A percentile compares a stretch with the other conserved stretches of the same genome.
Conservation (phyloP, 2,329 filamentous ascomycete genomes). For the Hymenoscyphus infarciens region DNA sequence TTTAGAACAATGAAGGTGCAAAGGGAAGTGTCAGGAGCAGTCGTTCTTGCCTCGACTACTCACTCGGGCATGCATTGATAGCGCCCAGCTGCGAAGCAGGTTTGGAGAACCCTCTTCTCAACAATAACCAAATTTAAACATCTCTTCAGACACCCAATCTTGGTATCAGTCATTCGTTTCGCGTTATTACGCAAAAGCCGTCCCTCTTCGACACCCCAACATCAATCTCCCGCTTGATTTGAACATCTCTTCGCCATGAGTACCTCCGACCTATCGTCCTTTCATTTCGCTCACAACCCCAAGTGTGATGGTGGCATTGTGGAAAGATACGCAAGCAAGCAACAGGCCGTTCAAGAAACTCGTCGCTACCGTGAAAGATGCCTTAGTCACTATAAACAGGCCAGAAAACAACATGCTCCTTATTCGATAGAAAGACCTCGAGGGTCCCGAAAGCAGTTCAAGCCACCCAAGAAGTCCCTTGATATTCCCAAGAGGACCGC, state of each 20-base stretch:
- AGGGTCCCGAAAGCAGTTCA: not conserved
- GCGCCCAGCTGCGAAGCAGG: not conserved
- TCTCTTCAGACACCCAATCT: not conserved
- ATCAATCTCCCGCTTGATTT: not conserved
- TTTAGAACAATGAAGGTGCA: not conserved
- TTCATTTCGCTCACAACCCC: constrained; percentile 1
- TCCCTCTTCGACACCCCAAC: not conserved
- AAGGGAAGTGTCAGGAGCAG: not conserved
- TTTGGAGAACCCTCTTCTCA: not conserved
- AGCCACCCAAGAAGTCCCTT: not conserved
- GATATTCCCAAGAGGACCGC: not conserved
- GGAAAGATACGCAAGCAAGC: not conserved
- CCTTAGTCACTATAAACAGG: not conserved
- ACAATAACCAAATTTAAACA: not conserved
- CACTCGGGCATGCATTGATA: not conserved
- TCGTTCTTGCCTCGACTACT: not conserved
- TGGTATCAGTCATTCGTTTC: not conserved
- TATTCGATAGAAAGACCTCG: not conserved
- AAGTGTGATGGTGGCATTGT: constrained; percentile 1
- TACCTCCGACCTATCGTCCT: not conserved
- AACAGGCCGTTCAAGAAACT: not conserved
- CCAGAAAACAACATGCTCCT: not conserved
- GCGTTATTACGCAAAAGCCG: not conserved
- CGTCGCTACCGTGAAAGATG: not conserved
- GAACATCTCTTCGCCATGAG: not conserved